Evolutionary conservation across 2,329 filamentous ascomycete species (phyloP), one percentile per base, ranked within the genome.

Genomic region (Paraphaeosphaeria minitans): DNA sequence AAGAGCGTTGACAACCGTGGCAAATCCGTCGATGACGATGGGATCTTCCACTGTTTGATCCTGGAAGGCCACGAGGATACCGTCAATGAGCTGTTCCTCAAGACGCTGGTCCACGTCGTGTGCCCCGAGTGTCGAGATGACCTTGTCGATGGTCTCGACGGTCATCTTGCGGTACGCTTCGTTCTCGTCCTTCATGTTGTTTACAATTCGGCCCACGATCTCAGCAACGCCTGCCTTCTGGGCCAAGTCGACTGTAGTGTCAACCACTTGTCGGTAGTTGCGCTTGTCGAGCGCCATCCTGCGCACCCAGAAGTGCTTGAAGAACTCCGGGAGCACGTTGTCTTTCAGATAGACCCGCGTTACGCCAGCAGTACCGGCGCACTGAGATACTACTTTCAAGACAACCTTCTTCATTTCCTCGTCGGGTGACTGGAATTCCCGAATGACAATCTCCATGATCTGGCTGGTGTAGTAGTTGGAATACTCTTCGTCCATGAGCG

Each of bases 401-500:
- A 99, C 95, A 1, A 99, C 95, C 81, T 99, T 99, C 81, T 98
- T 99, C 95, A 99, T 99, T 78, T 99, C 95, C 78, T 99, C 95
- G 66, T 99, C 95, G 0, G 95, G 95, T 0, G 94, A 97, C 7
- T 93, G 91, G 72, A 99, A 99, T 75, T 99, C 95, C 70, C 95
- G 88, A 31, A 98, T 86, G 14, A 99, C 82, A 70, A 98, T 98
- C 77, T 98, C 95, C 94, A 99, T 98, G 71, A 99, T 97, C 77
- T 99, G 93, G 66, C 89, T 92, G 9, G 95, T 98, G 74, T 99
- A 99, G 80, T 99, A 99, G 76, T 97, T 98, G 78, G 95, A 94
- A 76, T 97, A 98, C 74, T 99, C 95, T 78, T 99, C 95, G 80
- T 99, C 95, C 95, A 99, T 99, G 53, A 99, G 85, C 4, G 95